A percentile compares a stretch with the other conserved stretches of the same genome.
Evolutionary conservation across 768 basidiomycete species (phyloP).

Genomic region (Infundibulicybe gibba): DNA sequence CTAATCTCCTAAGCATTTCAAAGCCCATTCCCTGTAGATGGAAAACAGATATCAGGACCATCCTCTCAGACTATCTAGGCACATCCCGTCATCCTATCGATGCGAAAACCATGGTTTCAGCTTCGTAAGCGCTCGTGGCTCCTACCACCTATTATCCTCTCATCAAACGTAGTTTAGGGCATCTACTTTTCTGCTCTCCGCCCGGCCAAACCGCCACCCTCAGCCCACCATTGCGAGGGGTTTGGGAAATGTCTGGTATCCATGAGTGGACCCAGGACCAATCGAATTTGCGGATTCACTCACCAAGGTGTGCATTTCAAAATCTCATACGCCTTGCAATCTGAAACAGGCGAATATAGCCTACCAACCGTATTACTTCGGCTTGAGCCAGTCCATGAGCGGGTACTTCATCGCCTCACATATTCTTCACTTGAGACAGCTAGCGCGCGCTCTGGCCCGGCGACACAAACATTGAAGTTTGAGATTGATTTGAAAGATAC

Average conservation of each 20-base stretch:
- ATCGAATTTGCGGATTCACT: slow-evolving; percentile 33
- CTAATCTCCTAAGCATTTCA: not conserved
- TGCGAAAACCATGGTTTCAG: slow-evolving; percentile 24
- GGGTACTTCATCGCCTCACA: slow-evolving; percentile 40
- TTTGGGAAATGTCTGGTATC: slow-evolving; percentile 34
- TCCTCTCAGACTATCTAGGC: not conserved
- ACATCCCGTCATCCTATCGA: not conserved
- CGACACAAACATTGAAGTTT: slow-evolving; percentile 12
- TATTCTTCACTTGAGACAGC: slow-evolving; percentile 34
- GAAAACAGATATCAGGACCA: not conserved
- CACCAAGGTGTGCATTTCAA: slow-evolving; percentile 41
- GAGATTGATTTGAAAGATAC: too few species aligned
- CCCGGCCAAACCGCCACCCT: slow-evolving; percentile 32
- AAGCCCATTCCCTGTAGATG: slow-evolving; percentile 5
- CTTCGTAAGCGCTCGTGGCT: slow-evolving; percentile 31
- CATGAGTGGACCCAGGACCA: slow-evolving; percentile 34
- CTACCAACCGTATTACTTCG: slow-evolving; percentile 31
- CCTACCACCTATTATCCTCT: not conserved
- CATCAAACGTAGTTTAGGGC: slow-evolving; percentile 46
- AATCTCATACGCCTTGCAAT: too few species aligned
- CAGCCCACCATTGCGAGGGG: slow-evolving; percentile 43
- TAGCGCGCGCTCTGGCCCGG: not conserved
- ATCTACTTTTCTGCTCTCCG: slow-evolving; percentile 46
- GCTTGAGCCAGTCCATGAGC: slow-evolving; percentile 23
- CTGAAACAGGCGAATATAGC: slow-evolving; percentile 22